Conservation (phyloP, 2,329 filamentous ascomycete species). For the Orbilia ellipsospora region DNA sequence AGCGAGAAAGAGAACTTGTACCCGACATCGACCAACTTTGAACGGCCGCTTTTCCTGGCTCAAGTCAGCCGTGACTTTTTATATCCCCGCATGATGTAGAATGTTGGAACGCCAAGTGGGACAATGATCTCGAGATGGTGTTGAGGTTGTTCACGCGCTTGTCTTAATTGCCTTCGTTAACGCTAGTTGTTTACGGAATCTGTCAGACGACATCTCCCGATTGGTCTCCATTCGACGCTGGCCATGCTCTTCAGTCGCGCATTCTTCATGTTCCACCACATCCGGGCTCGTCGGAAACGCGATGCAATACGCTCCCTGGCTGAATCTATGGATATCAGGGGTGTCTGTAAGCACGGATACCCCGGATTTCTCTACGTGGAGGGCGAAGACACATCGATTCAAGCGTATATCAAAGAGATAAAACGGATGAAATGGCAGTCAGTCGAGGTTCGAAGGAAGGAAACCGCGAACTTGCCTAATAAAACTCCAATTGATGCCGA, state of each 20-base stretch:
- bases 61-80: conserved; percentile 4
- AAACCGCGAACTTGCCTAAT: conserved; percentile 7
- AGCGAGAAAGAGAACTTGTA: conserved; percentile 40
- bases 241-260: conserved; percentile 33
- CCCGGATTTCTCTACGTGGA: conserved; percentile 50
- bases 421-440: conserved; percentile 54
- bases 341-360: conserved; percentile 49
- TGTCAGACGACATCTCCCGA: conserved; percentile 6
- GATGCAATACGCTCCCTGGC: conserved; percentile 31
- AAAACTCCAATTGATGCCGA: not conserved
- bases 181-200: too few relatives aligned
- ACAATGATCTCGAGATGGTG: too few relatives aligned
- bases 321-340: conserved; percentile 36
- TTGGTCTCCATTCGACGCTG: not conserved
- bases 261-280: conserved; percentile 53
- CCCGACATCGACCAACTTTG: conserved; percentile 22
- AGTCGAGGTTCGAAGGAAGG: conserved; percentile 42
- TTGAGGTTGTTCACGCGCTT: too few relatives aligned
- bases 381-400: conserved; percentile 32
- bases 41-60: not conserved
- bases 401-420: conserved; percentile 40
- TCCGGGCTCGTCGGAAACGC: conserved; percentile 39
- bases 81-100: too few relatives aligned
- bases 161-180: too few relatives aligned
- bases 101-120: too few relatives aligned